These are phyloP conservation scores for Globomyces pollinis-pini DNA, from an alignment of 192 early-diverging fungal species.

Conservation along the genomic window DNA sequence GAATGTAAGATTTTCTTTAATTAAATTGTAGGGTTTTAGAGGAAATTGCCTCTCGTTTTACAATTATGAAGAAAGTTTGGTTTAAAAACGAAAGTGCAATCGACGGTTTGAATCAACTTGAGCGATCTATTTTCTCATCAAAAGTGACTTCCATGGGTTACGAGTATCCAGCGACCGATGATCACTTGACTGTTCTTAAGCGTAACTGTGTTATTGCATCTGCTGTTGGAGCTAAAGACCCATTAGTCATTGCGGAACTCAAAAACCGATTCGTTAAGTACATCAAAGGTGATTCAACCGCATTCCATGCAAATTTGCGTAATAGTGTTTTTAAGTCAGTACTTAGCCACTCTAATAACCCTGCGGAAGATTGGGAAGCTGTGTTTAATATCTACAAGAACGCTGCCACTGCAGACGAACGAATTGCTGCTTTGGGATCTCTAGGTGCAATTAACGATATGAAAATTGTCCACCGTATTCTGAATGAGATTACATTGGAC, in stretches of 20 bases:
- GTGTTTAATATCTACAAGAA: conserved; percentile 24
- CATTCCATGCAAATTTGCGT: conserved; percentile 58
- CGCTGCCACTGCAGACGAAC: conserved; percentile 1
- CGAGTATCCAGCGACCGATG: conserved; percentile 66
- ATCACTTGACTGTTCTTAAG: conserved; percentile 65
- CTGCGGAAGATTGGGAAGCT: conserved; percentile 27
- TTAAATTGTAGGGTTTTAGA: conserved; percentile 55
- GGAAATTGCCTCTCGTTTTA: conserved; percentile 38
- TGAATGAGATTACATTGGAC: conserved; percentile 11
- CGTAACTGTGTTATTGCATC: conserved; percentile 67
- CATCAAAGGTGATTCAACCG: conserved; percentile 54
- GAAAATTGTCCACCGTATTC: not conserved
- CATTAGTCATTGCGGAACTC: conserved; percentile 48
- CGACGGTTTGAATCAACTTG: conserved; percentile 59
- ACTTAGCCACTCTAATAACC: conserved; percentile 27
- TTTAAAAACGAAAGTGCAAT: conserved; percentile 55
- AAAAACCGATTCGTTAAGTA: conserved; percentile 39
- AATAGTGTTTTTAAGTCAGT: conserved; percentile 65
- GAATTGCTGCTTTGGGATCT: not conserved
- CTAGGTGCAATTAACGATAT: conserved; percentile 3
- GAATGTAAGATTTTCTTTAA: not conserved
- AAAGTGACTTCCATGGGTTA: conserved; percentile 71
- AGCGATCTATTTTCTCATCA: conserved; percentile 64
- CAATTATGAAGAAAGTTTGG: conserved; percentile 54
- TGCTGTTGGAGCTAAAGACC: conserved; percentile 57